Evolutionary conservation across 768 basidiomycete species (phyloP).

Genomic region (Gyrodon lividus): DNA sequence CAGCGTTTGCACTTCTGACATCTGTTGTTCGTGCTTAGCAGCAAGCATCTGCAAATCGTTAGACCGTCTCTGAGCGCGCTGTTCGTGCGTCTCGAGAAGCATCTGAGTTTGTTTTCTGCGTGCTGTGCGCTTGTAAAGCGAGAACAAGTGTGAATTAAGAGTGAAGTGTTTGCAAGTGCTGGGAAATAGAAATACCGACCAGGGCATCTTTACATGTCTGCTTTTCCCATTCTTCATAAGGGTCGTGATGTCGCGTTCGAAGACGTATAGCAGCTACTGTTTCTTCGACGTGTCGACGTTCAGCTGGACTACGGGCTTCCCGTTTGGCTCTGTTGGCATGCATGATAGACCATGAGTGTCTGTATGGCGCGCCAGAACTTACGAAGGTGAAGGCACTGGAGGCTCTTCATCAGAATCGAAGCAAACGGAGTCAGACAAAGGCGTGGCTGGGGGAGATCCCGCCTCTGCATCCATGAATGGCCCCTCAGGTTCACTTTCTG

Average conservation of each 20-base stretch:
- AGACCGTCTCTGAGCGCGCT: conserved; percentile 5
- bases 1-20: conserved; percentile 47
- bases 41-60: conserved; percentile 33
- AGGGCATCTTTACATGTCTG: conserved; percentile 45
- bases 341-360: background rate
- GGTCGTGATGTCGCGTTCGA: conserved; percentile 42
- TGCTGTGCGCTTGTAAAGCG: conserved; percentile 35
- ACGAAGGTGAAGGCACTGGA: conserved; percentile 34
- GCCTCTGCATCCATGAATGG: conserved; percentile 39
- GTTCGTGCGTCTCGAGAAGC: conserved; percentile 20
- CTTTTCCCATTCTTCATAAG: conserved; percentile 53
- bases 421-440: conserved; percentile 39
- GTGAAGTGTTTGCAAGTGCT: background rate
- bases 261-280: conserved; percentile 47
- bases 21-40: conserved; percentile 46
- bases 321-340: conserved; percentile 11
- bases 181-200: conserved; percentile 32
- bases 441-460: conserved; percentile 22
- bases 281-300: conserved; percentile 41
- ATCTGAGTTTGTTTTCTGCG: conserved; percentile 30
- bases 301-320: conserved; percentile 26
- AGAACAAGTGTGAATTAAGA: background rate
- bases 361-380: conserved; percentile 12
- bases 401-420: conserved; percentile 46
- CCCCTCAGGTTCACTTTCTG: conserved; percentile 33